A percentile compares a stretch with the other conserved stretches of the same genome.
These are phyloP conservation scores for Euphrasia confusa DNA, from an alignment of 257 asterid genomes.

Conservation along the genomic window DNA sequence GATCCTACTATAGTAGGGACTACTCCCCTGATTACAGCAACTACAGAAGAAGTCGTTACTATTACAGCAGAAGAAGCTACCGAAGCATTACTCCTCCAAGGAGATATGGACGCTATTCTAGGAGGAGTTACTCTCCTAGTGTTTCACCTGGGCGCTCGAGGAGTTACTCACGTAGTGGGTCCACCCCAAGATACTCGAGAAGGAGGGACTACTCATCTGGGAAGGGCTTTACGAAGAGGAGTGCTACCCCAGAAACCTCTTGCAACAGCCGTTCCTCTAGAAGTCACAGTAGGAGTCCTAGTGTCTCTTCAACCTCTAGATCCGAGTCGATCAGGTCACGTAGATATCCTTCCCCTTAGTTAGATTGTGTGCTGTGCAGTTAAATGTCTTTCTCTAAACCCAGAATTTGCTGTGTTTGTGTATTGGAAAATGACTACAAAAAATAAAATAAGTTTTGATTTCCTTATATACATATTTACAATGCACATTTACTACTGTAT, in stretches of 20 bases:
- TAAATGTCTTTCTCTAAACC: too few relatives aligned
- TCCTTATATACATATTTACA: too few relatives aligned
- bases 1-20: constrained; percentile 39
- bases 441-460: background rate
- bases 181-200: background rate
- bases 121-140: constrained; percentile 41
- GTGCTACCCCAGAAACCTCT: constrained; percentile 19
- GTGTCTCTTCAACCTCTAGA: constrained; percentile 43
- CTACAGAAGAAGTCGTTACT: constrained; percentile 19
- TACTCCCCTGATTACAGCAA: constrained; percentile 37
- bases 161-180: constrained; percentile 35
- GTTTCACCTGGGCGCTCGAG: constrained; percentile 33
- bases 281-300: constrained; percentile 45
- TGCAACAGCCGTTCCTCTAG: constrained; percentile 30
- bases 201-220: constrained; percentile 37
- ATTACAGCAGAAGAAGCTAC: constrained; percentile 28
- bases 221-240: constrained; percentile 35
- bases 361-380: background rate
- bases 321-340: constrained; percentile 11
- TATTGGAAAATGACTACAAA: background rate
- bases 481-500: too few relatives aligned
- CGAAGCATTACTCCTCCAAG: constrained; percentile 37
- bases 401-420: background rate
- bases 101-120: constrained; percentile 18
- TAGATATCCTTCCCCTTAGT: background rate